Evolutionary conservation across 148 eudicot genomes (phyloP), one percentile per base, ranked within the genome.

Genomic region (Selenicereus undatus): DNA sequence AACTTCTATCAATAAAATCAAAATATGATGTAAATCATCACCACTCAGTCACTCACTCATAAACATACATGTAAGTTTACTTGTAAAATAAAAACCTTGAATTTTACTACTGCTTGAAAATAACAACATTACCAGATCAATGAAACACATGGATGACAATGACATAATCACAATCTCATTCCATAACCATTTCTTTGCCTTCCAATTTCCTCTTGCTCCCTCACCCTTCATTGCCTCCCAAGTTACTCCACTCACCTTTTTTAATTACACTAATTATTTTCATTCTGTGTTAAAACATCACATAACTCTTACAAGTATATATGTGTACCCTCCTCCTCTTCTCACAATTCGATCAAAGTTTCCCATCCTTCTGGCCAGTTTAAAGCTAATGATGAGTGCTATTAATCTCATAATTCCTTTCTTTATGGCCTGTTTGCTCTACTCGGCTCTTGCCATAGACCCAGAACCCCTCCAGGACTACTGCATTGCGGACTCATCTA

Each of bases 401-500:
- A 66, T 77, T 71, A 80, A 51, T 56, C n/a, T 84, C 35, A 77
- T 73, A 4, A 71, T 82, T 50, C 79, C 73, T 3, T 65, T 91
- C 52, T 32, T 80, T 51, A 17, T 82, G 71, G 30, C 68, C 82
- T 74, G 88, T 1, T 2, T 85, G 0, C 43, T 87, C 42, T n/a
- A 78, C 3, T 73, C 73, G 42, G 84, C 80, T 66, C 43, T 80
- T 0, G 79, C 74, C 39, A 66, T 66, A 56, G 98, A 95, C 76
- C 97, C 97, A 0, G 88, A 90, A 22, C 94, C 97, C 14, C 92
- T 93, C 36, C 93, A 92, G 79, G 98, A 95, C 68, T 95, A 93
- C 71, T 95, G 98, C 80, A 56, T 93, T 12, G 94, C 93, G 0
- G 92, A 90, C 58, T 68, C 88, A 29, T 80, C 85, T 5, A 82